Base-by-base conservation (phyloP, 2,329 filamentous ascomycete species). In the Colletotrichum godetiae region DNA sequence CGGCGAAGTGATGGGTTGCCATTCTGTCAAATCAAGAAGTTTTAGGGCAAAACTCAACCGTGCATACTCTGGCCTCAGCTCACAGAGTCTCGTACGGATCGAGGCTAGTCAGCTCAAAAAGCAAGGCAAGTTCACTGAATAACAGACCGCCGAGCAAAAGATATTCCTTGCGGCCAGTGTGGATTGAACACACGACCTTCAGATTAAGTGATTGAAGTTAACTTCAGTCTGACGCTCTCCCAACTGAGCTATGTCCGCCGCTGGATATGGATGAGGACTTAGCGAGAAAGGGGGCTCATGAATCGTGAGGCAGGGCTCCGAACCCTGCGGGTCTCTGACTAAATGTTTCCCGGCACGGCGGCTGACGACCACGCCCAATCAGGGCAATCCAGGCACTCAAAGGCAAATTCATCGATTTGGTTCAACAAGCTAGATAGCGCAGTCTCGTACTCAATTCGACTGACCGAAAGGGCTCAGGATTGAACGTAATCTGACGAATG, bases 161-260 rank as follows among this genome's bases (percentile, higher is more conserved):
- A 13, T 56, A 29, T 13, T 11, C 35, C 46, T 52, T 73, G 70
- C 70, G 70, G 70, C 70, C 70, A 73, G 70, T 73, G 66, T 73
- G 70, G 70, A 71, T 71, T 71, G 68, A 70, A 70, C 68, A 70
- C 68, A 70, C 68, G 68, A 72, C 66, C 69, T 72, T 72, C 69
- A 72, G 69, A 72, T 69, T 31, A 11, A 69, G 13, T 63, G 69
- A 69, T 2, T 71, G 71, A 73, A 71, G 71, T 73, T 65, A 7
- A 61, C 71, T 71, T 73, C 71, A 70, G 67, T 69, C 71, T 73
- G 67, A 71, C 62, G 67, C 63, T 74, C 67, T 74, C 72, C 72
- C 70, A 73, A 73, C 67, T 73, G 70, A 73, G 70, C 70, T 73
- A 73, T 73, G 70, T 73, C 70, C 70, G 70, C 70, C 70, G 67